Percentiles rank a stretch among this genome's conserved stretches.
phyloP scores from a whole-genome alignment of 2,329 filamentous ascomycete species.

The Purpureocillium takamizusanense region DNA sequence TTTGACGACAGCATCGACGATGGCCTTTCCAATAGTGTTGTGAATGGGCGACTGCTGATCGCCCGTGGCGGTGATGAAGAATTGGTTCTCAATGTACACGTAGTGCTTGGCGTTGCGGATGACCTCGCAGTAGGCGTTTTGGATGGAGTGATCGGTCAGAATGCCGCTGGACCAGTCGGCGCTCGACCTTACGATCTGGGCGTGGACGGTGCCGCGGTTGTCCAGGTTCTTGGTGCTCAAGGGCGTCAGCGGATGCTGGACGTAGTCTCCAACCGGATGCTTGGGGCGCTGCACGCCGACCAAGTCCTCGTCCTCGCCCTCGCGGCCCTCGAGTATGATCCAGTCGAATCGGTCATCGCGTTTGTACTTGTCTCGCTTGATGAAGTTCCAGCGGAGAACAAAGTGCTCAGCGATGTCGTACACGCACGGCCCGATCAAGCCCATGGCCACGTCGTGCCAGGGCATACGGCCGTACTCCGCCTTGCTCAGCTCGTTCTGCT shows the following conservation, averaged over 20 bases:
- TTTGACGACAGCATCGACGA: constrained; percentile 80
- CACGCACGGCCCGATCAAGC: constrained; percentile 77
- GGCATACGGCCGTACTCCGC: constrained; percentile 91
- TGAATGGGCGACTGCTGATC: constrained; percentile 78
- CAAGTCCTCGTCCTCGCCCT: constrained; percentile 73
- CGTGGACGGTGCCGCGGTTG: constrained; percentile 64
- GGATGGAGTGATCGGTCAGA: constrained; percentile 72
- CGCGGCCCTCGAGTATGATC: constrained; percentile 68
- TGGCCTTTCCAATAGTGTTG: constrained; percentile 80
- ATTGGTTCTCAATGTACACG: constrained; percentile 98
- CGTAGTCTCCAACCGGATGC: constrained; percentile 80
- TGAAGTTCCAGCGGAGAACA: constrained; percentile 88
- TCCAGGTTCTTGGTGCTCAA: constrained; percentile 56
- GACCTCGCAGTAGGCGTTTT: constrained; percentile 76
- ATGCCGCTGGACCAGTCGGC: constrained; percentile 93
- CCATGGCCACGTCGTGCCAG: constrained; percentile 96
- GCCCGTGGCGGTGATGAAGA: constrained; percentile 93
- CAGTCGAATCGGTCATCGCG: constrained; percentile 76
- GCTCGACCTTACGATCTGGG: constrained; percentile 83
- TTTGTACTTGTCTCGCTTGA: constrained; percentile 98
- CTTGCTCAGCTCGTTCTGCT: constrained; percentile 85
- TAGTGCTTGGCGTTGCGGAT: constrained; percentile 85
- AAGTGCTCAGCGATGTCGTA: constrained; percentile 97
- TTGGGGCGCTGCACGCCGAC: constrained; percentile 82
- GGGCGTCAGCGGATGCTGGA: constrained; percentile 68